Conservation (phyloP, 2,329 filamentous ascomycete genomes). For the Ascosphaera pollenicola region DNA sequence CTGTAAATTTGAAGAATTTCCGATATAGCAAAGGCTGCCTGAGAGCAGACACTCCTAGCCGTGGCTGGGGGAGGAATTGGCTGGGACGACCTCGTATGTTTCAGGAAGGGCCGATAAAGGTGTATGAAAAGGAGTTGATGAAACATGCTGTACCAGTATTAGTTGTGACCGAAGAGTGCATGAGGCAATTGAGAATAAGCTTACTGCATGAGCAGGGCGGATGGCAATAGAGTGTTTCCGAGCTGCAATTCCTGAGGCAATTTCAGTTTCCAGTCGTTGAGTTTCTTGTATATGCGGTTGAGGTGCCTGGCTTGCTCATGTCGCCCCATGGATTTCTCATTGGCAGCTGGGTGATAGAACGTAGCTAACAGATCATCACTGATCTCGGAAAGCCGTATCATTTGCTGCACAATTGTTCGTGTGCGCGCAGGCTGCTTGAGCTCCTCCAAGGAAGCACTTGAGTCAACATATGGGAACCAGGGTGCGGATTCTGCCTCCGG, state of each 20-base stretch:
- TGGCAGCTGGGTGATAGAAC: slow-evolving; percentile 65
- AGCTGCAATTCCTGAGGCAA: slow-evolving; percentile 73
- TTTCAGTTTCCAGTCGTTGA: slow-evolving; percentile 74
- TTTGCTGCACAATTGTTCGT: slow-evolving; percentile 58
- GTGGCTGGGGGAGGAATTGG: slow-evolving; percentile 74
- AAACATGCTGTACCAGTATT: slow-evolving; percentile 52
- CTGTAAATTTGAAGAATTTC: slow-evolving; percentile 92
- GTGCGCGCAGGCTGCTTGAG: slow-evolving; percentile 58
- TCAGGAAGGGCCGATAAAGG: slow-evolving; percentile 83
- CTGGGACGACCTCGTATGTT: slow-evolving; percentile 61
- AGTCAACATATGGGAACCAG: slow-evolving; percentile 80
- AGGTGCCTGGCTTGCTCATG: slow-evolving; percentile 76
- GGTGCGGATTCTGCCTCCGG: slow-evolving; percentile 64
- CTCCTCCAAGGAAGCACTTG: slow-evolving; percentile 47
- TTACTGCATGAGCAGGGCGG: slow-evolving; percentile 71
- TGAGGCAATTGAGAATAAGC: slow-evolving; percentile 16
- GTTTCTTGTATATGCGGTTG: slow-evolving; percentile 68
- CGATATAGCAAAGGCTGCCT: slow-evolving; percentile 72
- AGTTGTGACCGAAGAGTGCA: slow-evolving; percentile 3
- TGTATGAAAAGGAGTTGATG: slow-evolving; percentile 92
- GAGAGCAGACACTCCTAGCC: slow-evolving; percentile 72
- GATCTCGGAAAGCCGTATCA: slow-evolving; percentile 73
- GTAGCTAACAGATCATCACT: slow-evolving; percentile 72
- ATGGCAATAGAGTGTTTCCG: slow-evolving; percentile 70
- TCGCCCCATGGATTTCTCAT: slow-evolving; percentile 44